Conservation (phyloP, 2,329 filamentous ascomycete species). For the Aspergillus proliferans region DNA sequence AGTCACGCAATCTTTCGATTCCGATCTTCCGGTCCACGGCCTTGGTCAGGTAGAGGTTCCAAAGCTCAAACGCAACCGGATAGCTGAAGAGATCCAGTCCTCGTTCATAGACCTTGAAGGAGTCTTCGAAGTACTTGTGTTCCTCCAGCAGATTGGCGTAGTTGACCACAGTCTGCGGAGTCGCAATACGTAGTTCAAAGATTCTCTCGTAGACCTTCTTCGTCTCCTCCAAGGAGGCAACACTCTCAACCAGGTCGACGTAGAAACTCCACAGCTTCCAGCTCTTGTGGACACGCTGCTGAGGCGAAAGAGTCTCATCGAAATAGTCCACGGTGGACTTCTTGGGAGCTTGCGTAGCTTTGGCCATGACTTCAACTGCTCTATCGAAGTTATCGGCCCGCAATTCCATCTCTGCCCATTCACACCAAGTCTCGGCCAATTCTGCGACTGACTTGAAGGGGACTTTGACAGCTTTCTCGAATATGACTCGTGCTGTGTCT, state of each 20-base stretch:
- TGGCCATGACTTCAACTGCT: constrained; percentile 92
- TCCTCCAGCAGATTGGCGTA: constrained; percentile 95
- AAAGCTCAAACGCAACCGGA: constrained; percentile 94
- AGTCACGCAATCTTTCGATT: constrained; percentile 85
- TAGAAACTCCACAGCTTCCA: constrained; percentile 99
- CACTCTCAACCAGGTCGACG: constrained; percentile 93
- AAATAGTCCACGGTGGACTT: constrained; percentile 99
- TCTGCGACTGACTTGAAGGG: constrained; percentile 97
- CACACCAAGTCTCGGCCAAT: constrained; percentile 96
- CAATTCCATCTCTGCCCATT: constrained; percentile 98
- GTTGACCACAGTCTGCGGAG: constrained; percentile 96
- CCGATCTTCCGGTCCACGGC: constrained; percentile 93
- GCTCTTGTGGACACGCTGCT: constrained; percentile 96
- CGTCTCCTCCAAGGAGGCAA: constrained; percentile 83
- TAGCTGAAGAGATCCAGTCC: constrained; percentile 98
- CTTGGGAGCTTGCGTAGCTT: constrained; percentile 94
- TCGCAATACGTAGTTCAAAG: constrained; percentile 95
- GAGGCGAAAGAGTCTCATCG: constrained; percentile 85
- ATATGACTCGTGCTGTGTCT: constrained; percentile 78
- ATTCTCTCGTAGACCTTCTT: constrained; percentile 94
- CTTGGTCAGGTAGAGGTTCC: constrained; percentile 97
- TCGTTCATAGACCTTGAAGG: constrained; percentile 95
- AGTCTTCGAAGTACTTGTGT: constrained; percentile 91
- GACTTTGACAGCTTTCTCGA: constrained; percentile 97
- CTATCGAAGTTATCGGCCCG: constrained; percentile 93